Base-by-base conservation (phyloP, 2,329 filamentous ascomycete species). In the Albophoma yamanashiensis region DNA sequence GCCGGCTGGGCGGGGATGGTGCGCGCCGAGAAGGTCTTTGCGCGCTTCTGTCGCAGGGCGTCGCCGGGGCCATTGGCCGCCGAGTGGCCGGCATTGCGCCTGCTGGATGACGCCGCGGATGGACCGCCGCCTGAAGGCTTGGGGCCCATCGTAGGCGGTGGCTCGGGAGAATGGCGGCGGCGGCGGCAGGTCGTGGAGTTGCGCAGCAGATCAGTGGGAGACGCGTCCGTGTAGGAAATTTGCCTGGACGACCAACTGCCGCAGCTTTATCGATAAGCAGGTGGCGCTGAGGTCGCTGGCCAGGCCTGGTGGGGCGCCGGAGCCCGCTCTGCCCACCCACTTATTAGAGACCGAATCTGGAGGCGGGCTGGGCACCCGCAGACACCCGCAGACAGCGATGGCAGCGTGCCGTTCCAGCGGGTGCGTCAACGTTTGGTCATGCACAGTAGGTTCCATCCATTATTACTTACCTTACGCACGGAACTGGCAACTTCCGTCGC, bases 1-100 rank as follows among this genome's bases (percentile, higher is more conserved):
- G 80, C 75, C 20, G 75, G 73, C 66, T 83, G 81, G 22, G 76
- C 73, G 45, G 78, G 78, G 64, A 84, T 82, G 65, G 71, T 73
- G 62, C 82, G 77, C 27, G 78, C 76, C 56, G 79, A 74, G 58
- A 75, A 69, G 39, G 79, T 67, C 66, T 79, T 78, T 66, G 72
- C 71, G 68, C 80, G 77, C 65, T 81, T 82, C 63, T 72, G 69
- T 20, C 67, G 60, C 39, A 64, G 64, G 39, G 59, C 65, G 55
- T 73, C 69, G 62, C 62, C 62, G 31, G 67, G 67, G 39, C 59
- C 63, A 60, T 66, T 68, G 60, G 63, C 38, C 9, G 62, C 60
- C 45, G 66, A 27, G 12, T 64, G 38, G 36, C 61, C 65, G 27
- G 60, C 64, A 20, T 66, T 68, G 58, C 70, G 70, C 58, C 71